phyloP scores from a whole-genome alignment of 148 eudicot species.

The Rhododendron vialii region DNA sequence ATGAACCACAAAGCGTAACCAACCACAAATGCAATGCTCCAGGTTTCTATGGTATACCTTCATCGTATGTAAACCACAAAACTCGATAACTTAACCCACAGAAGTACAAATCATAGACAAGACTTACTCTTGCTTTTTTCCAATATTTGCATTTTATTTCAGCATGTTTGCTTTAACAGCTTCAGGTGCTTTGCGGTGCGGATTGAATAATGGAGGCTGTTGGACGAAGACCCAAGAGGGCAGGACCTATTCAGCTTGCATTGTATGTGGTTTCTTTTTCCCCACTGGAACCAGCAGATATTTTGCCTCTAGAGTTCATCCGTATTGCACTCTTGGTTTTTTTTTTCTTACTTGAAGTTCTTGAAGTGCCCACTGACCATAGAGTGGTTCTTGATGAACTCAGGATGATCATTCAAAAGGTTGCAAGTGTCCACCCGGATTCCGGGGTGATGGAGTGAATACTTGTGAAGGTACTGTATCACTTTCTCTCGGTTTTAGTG shows the following conservation, averaged over 20 bases:
- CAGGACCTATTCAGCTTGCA: slow-evolving; percentile 79
- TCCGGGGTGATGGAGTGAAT: slow-evolving; percentile 76
- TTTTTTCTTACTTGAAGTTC: neutral
- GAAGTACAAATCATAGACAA: neutral
- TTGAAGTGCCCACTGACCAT: neutral
- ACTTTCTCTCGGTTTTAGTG: neutral
- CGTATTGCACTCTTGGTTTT: neutral
- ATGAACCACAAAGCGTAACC: neutral
- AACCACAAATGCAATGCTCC: neutral
- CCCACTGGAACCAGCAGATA: neutral
- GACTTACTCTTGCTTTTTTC: neutral
- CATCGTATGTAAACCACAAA: neutral
- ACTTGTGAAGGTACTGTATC: slow-evolving; percentile 61
- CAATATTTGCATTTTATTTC: neutral
- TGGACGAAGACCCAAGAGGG: slow-evolving; percentile 77
- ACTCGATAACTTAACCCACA: neutral
- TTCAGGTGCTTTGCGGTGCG: slow-evolving; percentile 72
- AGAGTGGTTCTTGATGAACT: neutral
- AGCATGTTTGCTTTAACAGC: slow-evolving; percentile 34
- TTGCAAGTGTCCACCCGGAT: slow-evolving; percentile 84
- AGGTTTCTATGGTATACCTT: neutral
- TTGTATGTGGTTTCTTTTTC: slow-evolving; percentile 44
- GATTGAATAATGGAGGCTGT: slow-evolving; percentile 88
- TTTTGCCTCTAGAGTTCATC: neutral
- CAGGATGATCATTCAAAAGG: slow-evolving; percentile 74